These are phyloP conservation scores for Nectriaceae sp. DNA, from an alignment of 2,329 filamentous ascomycete species.

Conservation along the genomic window DNA sequence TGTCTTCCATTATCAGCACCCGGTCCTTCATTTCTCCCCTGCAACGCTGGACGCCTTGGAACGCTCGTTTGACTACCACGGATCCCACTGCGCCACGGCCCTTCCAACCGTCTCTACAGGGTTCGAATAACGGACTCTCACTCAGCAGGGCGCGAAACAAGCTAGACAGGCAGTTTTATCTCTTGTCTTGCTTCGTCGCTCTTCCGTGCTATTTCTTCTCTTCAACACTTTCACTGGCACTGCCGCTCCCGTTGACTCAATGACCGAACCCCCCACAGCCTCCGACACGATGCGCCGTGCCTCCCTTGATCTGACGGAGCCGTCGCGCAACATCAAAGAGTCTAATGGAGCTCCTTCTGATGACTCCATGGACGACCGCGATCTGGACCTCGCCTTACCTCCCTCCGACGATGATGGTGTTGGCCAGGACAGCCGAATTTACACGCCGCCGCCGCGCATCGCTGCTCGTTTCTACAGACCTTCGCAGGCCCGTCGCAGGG, in stretches of 20 bases:
- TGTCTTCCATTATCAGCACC: neutral
- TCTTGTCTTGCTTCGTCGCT: neutral
- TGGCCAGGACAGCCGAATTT: constrained; percentile 38
- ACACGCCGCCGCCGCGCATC: constrained; percentile 73
- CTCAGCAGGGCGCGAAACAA: neutral
- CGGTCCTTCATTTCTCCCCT: constrained; percentile 13
- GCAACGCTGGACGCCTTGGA: constrained; percentile 5
- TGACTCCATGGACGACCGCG: constrained; percentile 32
- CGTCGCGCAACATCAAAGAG: constrained; percentile 43
- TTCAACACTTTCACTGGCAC: neutral
- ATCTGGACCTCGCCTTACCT: constrained; percentile 41
- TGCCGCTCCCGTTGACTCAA: neutral
- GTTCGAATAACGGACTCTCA: constrained; percentile 14
- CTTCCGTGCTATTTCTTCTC: neutral
- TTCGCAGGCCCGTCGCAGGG: constrained; percentile 67
- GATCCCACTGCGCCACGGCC: constrained; percentile 22
- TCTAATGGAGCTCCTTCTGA: constrained; percentile 31
- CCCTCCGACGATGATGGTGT: constrained; percentile 37
- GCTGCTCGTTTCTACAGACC: constrained; percentile 77
- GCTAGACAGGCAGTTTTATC: neutral
- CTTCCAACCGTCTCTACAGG: no score
- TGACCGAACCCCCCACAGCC: constrained; percentile 12
- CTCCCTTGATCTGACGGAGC: constrained; percentile 44
- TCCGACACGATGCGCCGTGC: constrained; percentile 44
- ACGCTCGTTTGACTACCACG: constrained; percentile 14